Evolutionary conservation across 2,329 filamentous ascomycete species (phyloP), one percentile per base, ranked within the genome.

Genomic region (Mycocentrospora acerina): DNA sequence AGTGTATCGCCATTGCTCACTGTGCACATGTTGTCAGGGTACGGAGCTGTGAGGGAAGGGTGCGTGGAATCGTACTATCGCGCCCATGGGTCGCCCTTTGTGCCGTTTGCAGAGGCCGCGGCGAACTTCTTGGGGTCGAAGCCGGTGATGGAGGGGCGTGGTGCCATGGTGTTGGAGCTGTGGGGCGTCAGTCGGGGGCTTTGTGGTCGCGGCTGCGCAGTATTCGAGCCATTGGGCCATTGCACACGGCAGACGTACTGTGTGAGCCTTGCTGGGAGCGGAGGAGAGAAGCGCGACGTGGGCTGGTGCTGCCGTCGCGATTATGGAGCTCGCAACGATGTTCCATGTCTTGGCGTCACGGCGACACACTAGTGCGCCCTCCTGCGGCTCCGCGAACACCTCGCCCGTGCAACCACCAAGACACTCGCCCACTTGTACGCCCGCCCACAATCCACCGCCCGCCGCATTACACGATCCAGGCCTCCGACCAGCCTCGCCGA

Each of bases 1-100:
- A 24, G 80, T 83, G 77, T 95, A 96, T 71, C 93, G 81, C 93
- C 93, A 98, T 65, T 87, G 80, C 76, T 98, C 93, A 65, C 93
- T 98, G 67, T 30, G 16, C 22, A 28, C 13, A 29, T 16, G 31
- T 66, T 28, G 25, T 13, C 26, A 8, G 8, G 15, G 40, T 22
- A 22, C 9, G 14, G 51, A 31, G 46, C 13, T 28, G 10, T 24
- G 22, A 19, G 14, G 7, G n/a, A 17, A 17, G 14, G n/a, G 38
- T 22, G 19, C 9, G 19, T 22, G 11, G 13, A 29, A 29, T 29
- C 77, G 57, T 74, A 84, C 81, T 75, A 68, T 74, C 80, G 70
- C 60, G 71, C 74, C 81, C 81, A 85, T 45, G 81, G 81, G 62
- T 84, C 81, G 56, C 73, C 74, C 50, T 76, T 77, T 45, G 74